These are phyloP conservation scores for Peronospora farinosa DNA, from an alignment of 352 stramenopile genomes.

Conservation along the genomic window DNA sequence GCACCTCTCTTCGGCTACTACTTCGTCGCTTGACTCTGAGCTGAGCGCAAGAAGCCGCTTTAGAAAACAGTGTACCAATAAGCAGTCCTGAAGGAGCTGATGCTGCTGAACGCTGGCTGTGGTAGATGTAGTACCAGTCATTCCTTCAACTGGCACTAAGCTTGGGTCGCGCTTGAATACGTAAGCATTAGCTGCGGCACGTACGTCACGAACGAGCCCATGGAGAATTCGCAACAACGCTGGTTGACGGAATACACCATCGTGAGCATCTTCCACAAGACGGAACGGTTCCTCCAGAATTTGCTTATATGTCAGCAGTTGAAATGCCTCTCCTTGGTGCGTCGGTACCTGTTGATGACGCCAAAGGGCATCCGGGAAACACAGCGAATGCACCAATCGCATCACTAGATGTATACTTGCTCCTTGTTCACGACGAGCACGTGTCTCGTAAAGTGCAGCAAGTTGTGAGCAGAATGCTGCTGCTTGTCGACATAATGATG, in stretches of 20 bases:
- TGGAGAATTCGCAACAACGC: constrained; percentile 40
- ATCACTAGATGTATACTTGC: constrained; percentile 27
- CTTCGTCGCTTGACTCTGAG: constrained; percentile 11
- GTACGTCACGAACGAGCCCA: constrained; percentile 33
- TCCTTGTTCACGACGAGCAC: constrained; percentile 25
- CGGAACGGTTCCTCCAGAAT: constrained; percentile 51
- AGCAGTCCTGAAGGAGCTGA: constrained; percentile 48
- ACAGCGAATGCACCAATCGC: constrained; percentile 41
- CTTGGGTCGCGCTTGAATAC: constrained; percentile 38
- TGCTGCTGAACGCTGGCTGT: constrained; percentile 41
- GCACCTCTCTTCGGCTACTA: constrained; percentile 21
- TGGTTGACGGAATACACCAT: constrained; percentile 31
- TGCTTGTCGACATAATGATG: constrained; percentile 12
- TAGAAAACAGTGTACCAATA: constrained; percentile 46
- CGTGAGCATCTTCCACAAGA: constrained; percentile 39
- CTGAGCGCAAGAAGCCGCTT: constrained; percentile 23
- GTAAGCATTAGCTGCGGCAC: constrained; percentile 38
- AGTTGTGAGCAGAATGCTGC: constrained; percentile 36
- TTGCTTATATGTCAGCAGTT: constrained; percentile 40
- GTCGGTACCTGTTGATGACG: constrained; percentile 30
- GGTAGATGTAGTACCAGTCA: constrained; percentile 11
- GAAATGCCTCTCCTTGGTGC: constrained; percentile 9
- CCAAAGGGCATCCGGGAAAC: constrained; percentile 38
- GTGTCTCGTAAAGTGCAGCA: constrained; percentile 30
- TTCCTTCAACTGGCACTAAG: constrained; percentile 23